Percentiles rank a stretch among this genome's conserved stretches.
These are phyloP conservation scores for Fusarium paranaense DNA, from an alignment of 2,329 filamentous ascomycete species.

Conservation along the genomic window DNA sequence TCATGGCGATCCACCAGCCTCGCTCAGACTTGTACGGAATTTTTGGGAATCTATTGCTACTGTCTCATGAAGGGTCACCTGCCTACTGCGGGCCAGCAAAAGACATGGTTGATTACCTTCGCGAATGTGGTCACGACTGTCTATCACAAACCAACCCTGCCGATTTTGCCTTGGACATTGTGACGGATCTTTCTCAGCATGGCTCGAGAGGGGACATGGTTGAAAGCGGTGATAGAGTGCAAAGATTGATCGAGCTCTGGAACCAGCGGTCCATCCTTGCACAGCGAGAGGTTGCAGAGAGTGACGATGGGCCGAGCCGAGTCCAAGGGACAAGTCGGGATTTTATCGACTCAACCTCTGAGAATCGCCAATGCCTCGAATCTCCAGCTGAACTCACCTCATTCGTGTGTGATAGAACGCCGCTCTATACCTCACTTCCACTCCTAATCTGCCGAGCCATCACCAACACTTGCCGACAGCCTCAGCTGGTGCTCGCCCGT, in stretches of 20 bases:
- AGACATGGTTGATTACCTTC: slow-evolving; percentile 75
- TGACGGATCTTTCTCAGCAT: slow-evolving; percentile 79
- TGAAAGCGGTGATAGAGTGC: slow-evolving; percentile 71
- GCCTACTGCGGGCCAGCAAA: slow-evolving; percentile 74
- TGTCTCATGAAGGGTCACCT: slow-evolving; percentile 76
- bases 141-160: slow-evolving; percentile 79
- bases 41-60: slow-evolving; percentile 78
- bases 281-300: background rate
- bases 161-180: slow-evolving; percentile 81
- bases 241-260: slow-evolving; percentile 72
- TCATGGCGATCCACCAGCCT: slow-evolving; percentile 82
- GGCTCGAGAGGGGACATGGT: slow-evolving; percentile 65
- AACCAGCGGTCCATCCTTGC: background rate
- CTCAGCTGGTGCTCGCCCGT: slow-evolving; percentile 71
- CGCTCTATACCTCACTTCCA: slow-evolving; percentile 73
- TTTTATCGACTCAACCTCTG: background rate
- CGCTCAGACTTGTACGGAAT: slow-evolving; percentile 77
- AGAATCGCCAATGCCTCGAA: slow-evolving; percentile 59
- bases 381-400: slow-evolving; percentile 76
- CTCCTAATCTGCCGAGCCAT: slow-evolving; percentile 74
- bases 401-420: slow-evolving; percentile 66
- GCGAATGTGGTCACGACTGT: slow-evolving; percentile 69
- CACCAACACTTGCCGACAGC: slow-evolving; percentile 77
- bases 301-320: background rate
- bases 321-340: too few species aligned